Base-by-base conservation (phyloP, 2,329 filamentous ascomycete species). In the Fusarium hostae region DNA sequence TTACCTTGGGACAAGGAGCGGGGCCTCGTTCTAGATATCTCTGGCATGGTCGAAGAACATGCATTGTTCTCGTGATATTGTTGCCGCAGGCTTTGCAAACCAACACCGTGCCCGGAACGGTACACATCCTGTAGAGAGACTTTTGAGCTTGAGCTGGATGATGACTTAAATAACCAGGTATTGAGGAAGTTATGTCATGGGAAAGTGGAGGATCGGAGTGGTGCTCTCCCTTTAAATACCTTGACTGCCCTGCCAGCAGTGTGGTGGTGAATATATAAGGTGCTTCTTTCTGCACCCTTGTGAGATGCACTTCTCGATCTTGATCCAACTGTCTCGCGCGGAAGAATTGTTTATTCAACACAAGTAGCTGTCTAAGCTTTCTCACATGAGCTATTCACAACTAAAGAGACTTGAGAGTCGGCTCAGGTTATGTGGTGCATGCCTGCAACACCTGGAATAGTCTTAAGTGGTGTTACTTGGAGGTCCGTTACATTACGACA, bases 251-350 rank as follows among this genome's bases (percentile, higher is more conserved):
- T 2, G 24, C 34, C 5, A 13, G 8, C 7, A 4, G 4, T 3
- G 5, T 15, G 18, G 9, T 8, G 3, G 28, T 32, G 28, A 48
- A 48, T 3, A 13, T 13, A 18, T 48, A 28, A 12, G 10, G 7
- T 12, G 5, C 3, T 16, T 3, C 7, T 18, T 7, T 18, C 15
- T 22, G 7, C 10, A 9, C 2, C 6, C 13, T 2, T 18, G 6
- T 50, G 3, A 16, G 8, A 0, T 32, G 8, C 3, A 32, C 10
- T 22, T 32, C 6, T 48, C 0, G 5, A 12, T 0, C 3, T 9
- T 32, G 0, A 6, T 48, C 3, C 3, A 22, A 18, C 28, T 13
- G 4, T 2, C 5, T 3, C 13, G 24, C 3, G 16, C 24, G 32
- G 8, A 0, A 6, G 6, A 2, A 22, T 3, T 2, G 16, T 4